Evolutionary conservation across 1,139 yeast species (phyloP), one percentile per base, ranked within the genome.

Genomic region (Taphrina pruni): DNA sequence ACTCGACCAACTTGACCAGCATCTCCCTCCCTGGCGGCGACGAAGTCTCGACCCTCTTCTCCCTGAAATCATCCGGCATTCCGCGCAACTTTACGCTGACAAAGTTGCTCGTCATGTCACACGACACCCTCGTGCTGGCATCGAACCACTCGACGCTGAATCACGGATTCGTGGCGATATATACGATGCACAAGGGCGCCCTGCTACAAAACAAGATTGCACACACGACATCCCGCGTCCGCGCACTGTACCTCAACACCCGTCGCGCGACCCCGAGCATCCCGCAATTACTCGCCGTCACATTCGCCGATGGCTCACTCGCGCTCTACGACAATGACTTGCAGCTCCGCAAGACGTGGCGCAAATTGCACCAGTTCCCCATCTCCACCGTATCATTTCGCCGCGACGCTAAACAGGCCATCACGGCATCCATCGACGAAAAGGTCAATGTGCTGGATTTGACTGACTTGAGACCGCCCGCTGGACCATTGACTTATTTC

Each of bases 341-440:
- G 26, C 46, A 45, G 46, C 20, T 6, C 39, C 54, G 55, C 38
- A 54, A 46, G 36, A 32, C 43, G n/a, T 64, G 60, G 61, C 26
- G 32, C 21, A 32, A 45, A 8, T 21, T 64, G 55, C 67, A 64
- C 46, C 61, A 54, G 21, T 64, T 64, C 21, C 67, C 67, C 35
- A 45, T 54, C 35, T 64, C 67, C 20, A 45, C 67, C 6, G 51
- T 54, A 14, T 39, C 61, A 11, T 64, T 64, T 35, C 46, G 61
- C 14, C 45, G 43, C 45, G 60, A 64, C 46, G 60, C 46, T 1
- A 56, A 55, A 50, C 67, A 64, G 38, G 38, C 46, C 8, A 39
- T 64, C 21, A 64, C 67, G 26, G 56, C 60, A 12, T 64, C 67
- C 7, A 64, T 64, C 55, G 67, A 64, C n/a, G 60, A 64, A 21